Percentiles rank a stretch among this genome's conserved stretches.
Evolutionary conservation across 129 eudicot species (phyloP).

Genomic region (Sambucus nigra): DNA sequence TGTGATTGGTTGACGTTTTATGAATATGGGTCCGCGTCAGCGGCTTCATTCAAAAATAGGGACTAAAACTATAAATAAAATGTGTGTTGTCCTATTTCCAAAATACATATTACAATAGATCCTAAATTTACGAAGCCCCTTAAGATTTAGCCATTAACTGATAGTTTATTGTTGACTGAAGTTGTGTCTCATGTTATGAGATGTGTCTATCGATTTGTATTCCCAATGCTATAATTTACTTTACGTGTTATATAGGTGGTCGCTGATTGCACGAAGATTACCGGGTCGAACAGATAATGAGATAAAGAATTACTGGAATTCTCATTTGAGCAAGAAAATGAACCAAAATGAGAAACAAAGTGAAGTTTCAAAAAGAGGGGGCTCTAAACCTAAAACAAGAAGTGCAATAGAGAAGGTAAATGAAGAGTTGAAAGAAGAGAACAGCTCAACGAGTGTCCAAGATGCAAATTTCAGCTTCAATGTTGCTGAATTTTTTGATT

Average conservation of each 20-base stretch:
- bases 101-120: no score
- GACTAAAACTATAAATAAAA: no score
- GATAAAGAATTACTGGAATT: slow-evolving; percentile 31
- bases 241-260: slow-evolving; percentile 40
- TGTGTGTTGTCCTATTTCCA: no score
- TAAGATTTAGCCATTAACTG: no score
- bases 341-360: slow-evolving; percentile 13
- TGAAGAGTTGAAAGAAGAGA: slow-evolving; percentile 2
- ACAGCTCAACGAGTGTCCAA: neutral
- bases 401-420: neutral
- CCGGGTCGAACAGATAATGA: slow-evolving; percentile 34
- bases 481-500: slow-evolving; percentile 22
- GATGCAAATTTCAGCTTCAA: slow-evolving; percentile 4
- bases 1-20: no score
- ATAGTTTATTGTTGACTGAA: no score
- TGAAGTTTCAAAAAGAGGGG: neutral
- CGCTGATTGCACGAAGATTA: slow-evolving; percentile 33
- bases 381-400: neutral
- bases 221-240: no score
- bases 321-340: slow-evolving; percentile 35
- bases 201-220: no score
- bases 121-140: no score
- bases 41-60: no score
- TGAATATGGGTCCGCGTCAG: no score
- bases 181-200: no score